Evolutionary conservation across 441 rosid species (phyloP).

Genomic region (Raphanus hybrid): DNA sequence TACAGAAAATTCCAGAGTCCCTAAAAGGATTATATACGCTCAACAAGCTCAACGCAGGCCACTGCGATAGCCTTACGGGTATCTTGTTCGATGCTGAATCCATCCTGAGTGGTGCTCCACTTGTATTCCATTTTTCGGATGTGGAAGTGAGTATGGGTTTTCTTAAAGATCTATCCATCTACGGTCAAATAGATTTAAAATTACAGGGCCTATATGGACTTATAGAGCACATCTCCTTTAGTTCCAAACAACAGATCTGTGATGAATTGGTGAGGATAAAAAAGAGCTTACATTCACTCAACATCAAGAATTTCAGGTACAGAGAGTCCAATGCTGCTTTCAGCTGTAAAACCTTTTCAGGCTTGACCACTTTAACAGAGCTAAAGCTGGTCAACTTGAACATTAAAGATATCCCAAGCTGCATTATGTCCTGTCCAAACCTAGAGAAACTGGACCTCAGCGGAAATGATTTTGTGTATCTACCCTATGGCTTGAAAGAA

Average conservation of each 20-base stretch:
- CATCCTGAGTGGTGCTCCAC: no score
- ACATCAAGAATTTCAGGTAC: slow-evolving; percentile 11
- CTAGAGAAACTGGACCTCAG: slow-evolving; percentile 4
- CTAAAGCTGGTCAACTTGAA: slow-evolving; percentile 9
- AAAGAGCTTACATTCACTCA: not conserved
- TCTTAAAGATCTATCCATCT: slow-evolving; percentile 16
- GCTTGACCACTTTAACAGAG: no score
- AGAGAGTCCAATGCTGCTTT: not conserved
- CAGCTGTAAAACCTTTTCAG: rapidly evolving
- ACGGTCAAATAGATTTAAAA: not conserved
- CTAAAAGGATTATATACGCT: not conserved
- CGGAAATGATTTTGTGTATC: not conserved
- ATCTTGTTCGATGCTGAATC: not conserved
- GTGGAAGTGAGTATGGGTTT: not conserved
- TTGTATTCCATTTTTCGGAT: not conserved
- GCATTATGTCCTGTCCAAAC: no score
- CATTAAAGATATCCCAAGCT: not conserved
- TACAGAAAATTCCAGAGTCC: not conserved
- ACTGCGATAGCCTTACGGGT: not conserved
- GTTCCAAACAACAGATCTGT: not conserved
- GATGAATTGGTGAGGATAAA: not conserved
- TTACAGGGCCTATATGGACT: not conserved
- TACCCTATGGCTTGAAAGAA: not conserved
- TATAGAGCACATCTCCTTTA: slow-evolving; percentile 10
- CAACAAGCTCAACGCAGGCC: not conserved